Percentiles rank a stretch among this genome's conserved stretches.
Conservation (phyloP, 768 basidiomycete species). For the Lenzites betulinus region DNA sequence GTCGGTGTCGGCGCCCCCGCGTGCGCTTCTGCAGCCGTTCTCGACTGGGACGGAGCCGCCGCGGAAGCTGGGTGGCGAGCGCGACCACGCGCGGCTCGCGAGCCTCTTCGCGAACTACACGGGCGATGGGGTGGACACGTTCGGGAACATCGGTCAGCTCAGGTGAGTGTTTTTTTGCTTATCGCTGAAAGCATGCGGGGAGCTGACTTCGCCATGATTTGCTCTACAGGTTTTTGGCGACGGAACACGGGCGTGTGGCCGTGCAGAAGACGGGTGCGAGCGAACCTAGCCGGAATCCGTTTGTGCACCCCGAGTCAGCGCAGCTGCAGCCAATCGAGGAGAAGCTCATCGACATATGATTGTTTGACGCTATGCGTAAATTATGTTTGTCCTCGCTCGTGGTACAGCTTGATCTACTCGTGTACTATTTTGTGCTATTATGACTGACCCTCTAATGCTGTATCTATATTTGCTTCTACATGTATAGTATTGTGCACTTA, state of each 20-base stretch:
- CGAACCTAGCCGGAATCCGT: slow-evolving; percentile 18
- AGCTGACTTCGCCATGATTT: too few species aligned
- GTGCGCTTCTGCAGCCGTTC: not conserved
- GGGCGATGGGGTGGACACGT: slow-evolving; percentile 93
- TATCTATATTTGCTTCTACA: not conserved
- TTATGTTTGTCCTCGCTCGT: too few species aligned
- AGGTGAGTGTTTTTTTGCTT: slow-evolving; percentile 42
- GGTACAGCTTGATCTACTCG: not conserved
- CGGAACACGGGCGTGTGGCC: slow-evolving; percentile 25
- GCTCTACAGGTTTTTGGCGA: slow-evolving; percentile 19
- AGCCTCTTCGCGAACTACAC: slow-evolving; percentile 72
- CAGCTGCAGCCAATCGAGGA: not conserved
- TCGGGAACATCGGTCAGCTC: slow-evolving; percentile 79
- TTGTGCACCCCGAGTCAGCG: slow-evolving; percentile 8
- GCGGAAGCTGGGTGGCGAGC: slow-evolving; percentile 8
- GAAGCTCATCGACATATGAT: slow-evolving; percentile 9
- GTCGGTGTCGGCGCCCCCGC: not conserved
- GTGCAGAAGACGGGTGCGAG: slow-evolving; percentile 26
- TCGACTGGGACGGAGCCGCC: slow-evolving; percentile 14
- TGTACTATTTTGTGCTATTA: not conserved
- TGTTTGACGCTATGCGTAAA: too few species aligned
- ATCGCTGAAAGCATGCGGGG: not conserved
- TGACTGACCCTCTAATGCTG: not conserved
- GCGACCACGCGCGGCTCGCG: slow-evolving; percentile 65
- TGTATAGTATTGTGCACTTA: too few species aligned